These are phyloP conservation scores for Persicaria tinctoria DNA, from an alignment of 148 eudicot genomes.

Conservation along the genomic window DNA sequence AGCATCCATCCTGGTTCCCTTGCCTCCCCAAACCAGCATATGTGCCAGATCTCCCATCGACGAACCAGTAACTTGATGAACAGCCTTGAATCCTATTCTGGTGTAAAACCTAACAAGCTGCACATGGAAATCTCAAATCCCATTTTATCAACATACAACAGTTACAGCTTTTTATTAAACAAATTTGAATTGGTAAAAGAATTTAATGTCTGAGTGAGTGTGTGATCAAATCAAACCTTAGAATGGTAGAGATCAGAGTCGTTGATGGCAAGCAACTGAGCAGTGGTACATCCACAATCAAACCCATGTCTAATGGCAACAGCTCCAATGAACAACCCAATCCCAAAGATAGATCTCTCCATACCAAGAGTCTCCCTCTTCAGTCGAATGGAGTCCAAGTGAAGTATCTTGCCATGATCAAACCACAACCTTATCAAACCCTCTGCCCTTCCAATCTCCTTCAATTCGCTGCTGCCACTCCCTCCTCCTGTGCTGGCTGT, in stretches of 20 bases:
- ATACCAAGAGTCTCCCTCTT: slow-evolving; percentile 57
- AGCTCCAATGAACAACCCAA: slow-evolving; percentile 85
- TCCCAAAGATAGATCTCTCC: slow-evolving; percentile 80
- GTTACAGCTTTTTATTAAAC: too few species aligned
- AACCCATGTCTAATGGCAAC: slow-evolving; percentile 73
- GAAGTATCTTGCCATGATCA: slow-evolving; percentile 59
- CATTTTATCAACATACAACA: neutral
- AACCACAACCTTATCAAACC: slow-evolving; percentile 76
- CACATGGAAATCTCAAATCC: neutral
- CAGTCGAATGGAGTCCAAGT: slow-evolving; percentile 73
- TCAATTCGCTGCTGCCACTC: slow-evolving; percentile 25
- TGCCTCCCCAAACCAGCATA: slow-evolving; percentile 89
- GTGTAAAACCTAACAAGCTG: slow-evolving; percentile 77
- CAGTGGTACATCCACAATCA: slow-evolving; percentile 65
- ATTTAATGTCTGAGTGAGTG: neutral
- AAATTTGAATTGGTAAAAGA: neutral
- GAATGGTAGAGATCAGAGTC: slow-evolving; percentile 85
- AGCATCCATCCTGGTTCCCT: slow-evolving; percentile 91
- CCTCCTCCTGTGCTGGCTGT: slow-evolving; percentile 39
- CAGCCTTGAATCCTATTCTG: slow-evolving; percentile 73
- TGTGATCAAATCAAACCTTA: slow-evolving; percentile 40
- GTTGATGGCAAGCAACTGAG: slow-evolving; percentile 90
- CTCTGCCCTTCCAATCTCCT: slow-evolving; percentile 70
- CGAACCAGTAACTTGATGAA: slow-evolving; percentile 66
- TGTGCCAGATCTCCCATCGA: slow-evolving; percentile 54